These are phyloP conservation scores for Phytophthora pisi DNA, from an alignment of 352 stramenopile species.

Conservation along the genomic window DNA sequence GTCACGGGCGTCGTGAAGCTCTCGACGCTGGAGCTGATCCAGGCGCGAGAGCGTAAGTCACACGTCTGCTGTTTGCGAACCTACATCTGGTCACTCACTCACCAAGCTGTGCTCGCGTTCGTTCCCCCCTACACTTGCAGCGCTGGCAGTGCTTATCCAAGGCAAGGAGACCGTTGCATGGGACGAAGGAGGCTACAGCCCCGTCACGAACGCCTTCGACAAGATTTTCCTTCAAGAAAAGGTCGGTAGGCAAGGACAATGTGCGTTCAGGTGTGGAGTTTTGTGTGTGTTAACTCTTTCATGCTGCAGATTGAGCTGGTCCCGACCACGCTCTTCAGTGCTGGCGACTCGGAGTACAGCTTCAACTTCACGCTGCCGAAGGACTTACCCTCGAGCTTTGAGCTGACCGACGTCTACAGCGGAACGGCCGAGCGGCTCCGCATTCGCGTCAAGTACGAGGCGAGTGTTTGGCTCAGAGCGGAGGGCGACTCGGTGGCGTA, in stretches of 20 bases:
- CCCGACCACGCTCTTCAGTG: conserved; percentile 14
- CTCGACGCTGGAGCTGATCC: conserved; percentile 29
- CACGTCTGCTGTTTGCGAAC: not conserved
- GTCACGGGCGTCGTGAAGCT: conserved; percentile 31
- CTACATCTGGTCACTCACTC: not conserved
- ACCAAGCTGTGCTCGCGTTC: not conserved
- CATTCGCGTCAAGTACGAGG: conserved; percentile 35
- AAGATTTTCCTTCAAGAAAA: conserved; percentile 42
- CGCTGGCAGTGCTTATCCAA: conserved; percentile 31
- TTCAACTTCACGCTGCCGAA: conserved; percentile 32
- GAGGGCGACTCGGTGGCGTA: conserved; percentile 39
- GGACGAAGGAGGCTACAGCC: conserved; percentile 39
- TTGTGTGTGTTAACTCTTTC: conserved; percentile 2
- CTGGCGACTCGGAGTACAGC: conserved; percentile 26
- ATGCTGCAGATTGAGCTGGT: conserved; percentile 33
- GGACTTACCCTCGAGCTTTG: conserved; percentile 37
- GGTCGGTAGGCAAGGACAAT: conserved; percentile 13
- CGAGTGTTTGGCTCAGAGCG: conserved; percentile 35
- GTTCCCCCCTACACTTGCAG: conserved; percentile 3
- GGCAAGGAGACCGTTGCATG: conserved; percentile 34
- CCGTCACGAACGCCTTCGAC: conserved; percentile 35
- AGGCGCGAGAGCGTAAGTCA: conserved; percentile 38
- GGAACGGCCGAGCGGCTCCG: conserved; percentile 34
- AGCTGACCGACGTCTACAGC: conserved; percentile 36
- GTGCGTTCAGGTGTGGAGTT: not conserved